Evolutionary conservation across 441 rosid species (phyloP).

Genomic region (Geranium incanum): DNA sequence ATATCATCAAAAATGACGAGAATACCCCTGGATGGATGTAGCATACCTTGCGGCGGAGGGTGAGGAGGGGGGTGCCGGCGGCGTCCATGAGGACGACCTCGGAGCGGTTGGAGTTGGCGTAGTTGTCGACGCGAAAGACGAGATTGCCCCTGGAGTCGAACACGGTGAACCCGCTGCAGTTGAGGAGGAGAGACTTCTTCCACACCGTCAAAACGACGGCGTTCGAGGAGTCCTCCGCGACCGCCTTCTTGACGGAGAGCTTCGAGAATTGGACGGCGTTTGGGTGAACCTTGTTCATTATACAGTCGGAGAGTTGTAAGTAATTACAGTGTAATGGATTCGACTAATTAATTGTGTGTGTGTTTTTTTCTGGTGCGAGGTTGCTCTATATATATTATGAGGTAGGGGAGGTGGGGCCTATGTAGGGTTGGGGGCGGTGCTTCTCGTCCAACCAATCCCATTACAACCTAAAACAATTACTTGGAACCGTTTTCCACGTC

Average conservation of each 20-base stretch:
- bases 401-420: too few species aligned
- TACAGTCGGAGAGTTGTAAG: too few species aligned
- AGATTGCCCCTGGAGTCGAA: slow-evolving; percentile 63
- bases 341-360: too few species aligned
- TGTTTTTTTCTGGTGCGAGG: too few species aligned
- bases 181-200: slow-evolving; percentile 84
- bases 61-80: slow-evolving; percentile 72
- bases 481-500: too few species aligned
- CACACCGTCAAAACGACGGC: slow-evolving; percentile 64
- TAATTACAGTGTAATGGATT: too few species aligned
- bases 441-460: too few species aligned
- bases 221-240: slow-evolving; percentile 1
- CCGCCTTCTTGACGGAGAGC: not conserved
- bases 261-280: slow-evolving; percentile 25
- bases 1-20: too few species aligned
- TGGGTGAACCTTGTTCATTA: slow-evolving; percentile 59
- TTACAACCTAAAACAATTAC: too few species aligned
- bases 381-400: too few species aligned
- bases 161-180: slow-evolving; percentile 85
- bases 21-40: too few species aligned
- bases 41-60: slow-evolving; percentile 82
- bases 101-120: slow-evolving; percentile 45
- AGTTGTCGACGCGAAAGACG: slow-evolving; percentile 74
- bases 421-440: too few species aligned
- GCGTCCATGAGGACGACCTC: slow-evolving; percentile 88